Conservation (phyloP, 306 rosid genomes). For the Sesbania bispinosa region DNA sequence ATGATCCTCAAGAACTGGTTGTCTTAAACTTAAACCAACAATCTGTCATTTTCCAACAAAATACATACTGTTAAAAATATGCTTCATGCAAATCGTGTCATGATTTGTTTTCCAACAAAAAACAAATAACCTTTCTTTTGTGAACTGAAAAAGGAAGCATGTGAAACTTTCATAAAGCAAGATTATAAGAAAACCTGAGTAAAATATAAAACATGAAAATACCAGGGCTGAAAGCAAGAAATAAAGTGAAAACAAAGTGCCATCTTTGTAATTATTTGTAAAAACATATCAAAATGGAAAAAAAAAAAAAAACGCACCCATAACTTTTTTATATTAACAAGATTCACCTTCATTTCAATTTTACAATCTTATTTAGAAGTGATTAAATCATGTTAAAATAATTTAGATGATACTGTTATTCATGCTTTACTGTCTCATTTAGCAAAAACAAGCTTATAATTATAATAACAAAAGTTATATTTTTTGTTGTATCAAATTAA, state of each 20-base stretch:
- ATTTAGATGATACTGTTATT: neutral
- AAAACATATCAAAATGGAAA: neutral
- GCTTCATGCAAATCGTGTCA: neutral
- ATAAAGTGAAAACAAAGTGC: neutral
- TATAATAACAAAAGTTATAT: neutral
- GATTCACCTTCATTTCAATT: neutral
- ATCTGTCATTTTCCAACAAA: constrained; percentile 2
- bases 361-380: constrained; percentile 1
- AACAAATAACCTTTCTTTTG: neutral
- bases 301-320: neutral
- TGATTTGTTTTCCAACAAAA: neutral
- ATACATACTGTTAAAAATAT: neutral
- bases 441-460: neutral
- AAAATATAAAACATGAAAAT: constrained; percentile 1
- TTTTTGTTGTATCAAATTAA: neutral
- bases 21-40: neutral
- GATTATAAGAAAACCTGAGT: neutral
- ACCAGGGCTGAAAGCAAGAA: neutral
- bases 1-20: constrained; percentile 2
- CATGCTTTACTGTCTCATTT: neutral
- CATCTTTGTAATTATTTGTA: neutral
- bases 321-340: constrained; percentile 1
- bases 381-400: neutral
- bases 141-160: neutral
- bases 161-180: neutral